Conservation (phyloP, 2,329 filamentous ascomycete genomes). For the Microcyclospora pomicola region DNA sequence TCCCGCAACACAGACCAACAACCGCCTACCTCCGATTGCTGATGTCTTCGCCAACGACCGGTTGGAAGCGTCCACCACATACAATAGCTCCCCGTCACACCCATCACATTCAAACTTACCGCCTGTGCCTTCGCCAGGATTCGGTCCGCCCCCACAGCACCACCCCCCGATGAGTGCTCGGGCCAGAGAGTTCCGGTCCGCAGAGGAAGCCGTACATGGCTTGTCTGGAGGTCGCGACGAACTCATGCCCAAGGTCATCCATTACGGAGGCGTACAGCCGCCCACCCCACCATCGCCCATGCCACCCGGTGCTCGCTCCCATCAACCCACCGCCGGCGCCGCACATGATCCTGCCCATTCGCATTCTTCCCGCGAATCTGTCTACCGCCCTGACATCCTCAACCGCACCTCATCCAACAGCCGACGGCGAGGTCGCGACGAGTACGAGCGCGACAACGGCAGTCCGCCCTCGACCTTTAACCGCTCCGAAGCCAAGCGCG, state of each 20-base stretch:
- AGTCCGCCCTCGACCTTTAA: conserved; percentile 51
- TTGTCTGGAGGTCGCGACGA: conserved; percentile 86
- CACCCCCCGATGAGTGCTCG: conserved; percentile 43
- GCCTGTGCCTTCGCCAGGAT: conserved; percentile 64
- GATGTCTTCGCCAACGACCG: conserved; percentile 80
- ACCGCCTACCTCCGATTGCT: conserved; percentile 81
- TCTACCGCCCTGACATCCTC: conserved; percentile 18
- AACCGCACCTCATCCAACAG: conserved; percentile 37
- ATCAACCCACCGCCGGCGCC: conserved; percentile 7
- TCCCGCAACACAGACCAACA: conserved; percentile 75
- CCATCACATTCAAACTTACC: no score
- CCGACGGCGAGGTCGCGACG: conserved; percentile 66
- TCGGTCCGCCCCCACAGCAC: conserved; percentile 38
- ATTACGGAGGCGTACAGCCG: conserved; percentile 88
- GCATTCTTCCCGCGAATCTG: neutral
- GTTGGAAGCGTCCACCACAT: conserved; percentile 33
- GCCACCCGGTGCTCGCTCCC: conserved; percentile 26
- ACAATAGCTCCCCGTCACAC: conserved; percentile 46
- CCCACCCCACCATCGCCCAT: conserved; percentile 78
- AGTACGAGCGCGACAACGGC: conserved; percentile 79
- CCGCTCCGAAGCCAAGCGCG: conserved; percentile 42
- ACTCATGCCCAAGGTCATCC: conserved; percentile 79
- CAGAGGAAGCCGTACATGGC: conserved; percentile 86
- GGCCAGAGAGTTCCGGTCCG: conserved; percentile 79
- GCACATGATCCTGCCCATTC: conserved; percentile 5